These are phyloP conservation scores for Dimocarpus longan DNA, from an alignment of 345 rosid genomes.

Conservation along the genomic window DNA sequence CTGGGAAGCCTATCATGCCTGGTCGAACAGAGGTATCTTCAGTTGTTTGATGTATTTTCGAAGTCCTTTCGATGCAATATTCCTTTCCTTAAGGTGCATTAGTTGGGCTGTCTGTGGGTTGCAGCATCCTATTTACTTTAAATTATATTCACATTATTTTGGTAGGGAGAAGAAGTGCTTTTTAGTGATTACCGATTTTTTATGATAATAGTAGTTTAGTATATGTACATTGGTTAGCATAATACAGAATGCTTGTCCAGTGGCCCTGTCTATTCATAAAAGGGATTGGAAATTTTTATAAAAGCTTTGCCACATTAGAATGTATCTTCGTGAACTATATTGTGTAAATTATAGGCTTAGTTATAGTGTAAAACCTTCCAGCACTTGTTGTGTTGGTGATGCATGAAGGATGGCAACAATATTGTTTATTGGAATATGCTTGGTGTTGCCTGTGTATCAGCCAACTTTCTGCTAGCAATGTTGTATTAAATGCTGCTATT, in stretches of 20 bases:
- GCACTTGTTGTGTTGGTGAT: background rate
- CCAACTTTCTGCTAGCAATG: constrained; percentile 3
- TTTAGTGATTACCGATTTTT: background rate
- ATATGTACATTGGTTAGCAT: background rate
- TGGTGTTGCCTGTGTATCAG: constrained; percentile 2
- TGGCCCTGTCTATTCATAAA: constrained; percentile 3
- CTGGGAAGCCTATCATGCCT: constrained; percentile 83
- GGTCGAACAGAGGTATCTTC: constrained; percentile 76
- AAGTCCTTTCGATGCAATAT: constrained; percentile 3
- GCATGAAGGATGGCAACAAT: background rate
- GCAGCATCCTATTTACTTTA: background rate
- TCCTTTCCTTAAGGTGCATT: constrained; percentile 10
- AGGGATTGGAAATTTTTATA: background rate
- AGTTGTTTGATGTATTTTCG: background rate
- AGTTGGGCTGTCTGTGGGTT: background rate
- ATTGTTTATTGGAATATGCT: background rate
- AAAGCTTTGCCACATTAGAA: constrained; percentile 10
- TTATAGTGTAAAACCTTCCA: background rate
- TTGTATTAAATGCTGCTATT: constrained; percentile 19
- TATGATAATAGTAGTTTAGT: background rate
- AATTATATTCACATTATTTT: background rate
- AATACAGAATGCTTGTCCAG: constrained; percentile 10
- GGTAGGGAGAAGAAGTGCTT: background rate
- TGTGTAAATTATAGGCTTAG: background rate
- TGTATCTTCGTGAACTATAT: background rate